Percentiles rank a stretch among this genome's conserved stretches.
These are phyloP conservation scores for Xeromyces bisporus DNA, from an alignment of 495 filamentous ascomycete species.

Conservation along the genomic window DNA sequence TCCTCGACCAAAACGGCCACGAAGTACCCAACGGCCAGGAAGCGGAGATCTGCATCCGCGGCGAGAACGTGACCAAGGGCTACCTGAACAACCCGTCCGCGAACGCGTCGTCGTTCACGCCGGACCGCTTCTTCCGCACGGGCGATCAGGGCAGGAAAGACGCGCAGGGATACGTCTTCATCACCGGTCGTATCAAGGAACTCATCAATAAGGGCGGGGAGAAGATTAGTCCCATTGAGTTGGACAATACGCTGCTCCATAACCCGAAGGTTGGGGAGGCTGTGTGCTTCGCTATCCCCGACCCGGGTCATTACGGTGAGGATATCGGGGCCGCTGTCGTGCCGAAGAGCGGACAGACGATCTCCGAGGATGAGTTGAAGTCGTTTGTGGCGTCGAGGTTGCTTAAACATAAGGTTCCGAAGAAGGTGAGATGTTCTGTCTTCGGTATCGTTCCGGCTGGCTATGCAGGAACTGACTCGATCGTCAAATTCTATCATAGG, in stretches of 20 bases:
- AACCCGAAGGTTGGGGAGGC: constrained; percentile 58
- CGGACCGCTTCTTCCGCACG: constrained; percentile 61
- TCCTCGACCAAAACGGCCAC: constrained; percentile 47
- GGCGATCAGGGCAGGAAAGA: constrained; percentile 70
- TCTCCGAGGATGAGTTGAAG: constrained; percentile 41
- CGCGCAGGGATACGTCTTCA: constrained; percentile 53
- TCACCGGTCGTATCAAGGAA: constrained; percentile 72
- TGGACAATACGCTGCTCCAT: constrained; percentile 59
- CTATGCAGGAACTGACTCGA: too few species aligned
- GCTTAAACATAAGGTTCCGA: constrained; percentile 74
- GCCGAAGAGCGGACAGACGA: constrained; percentile 39
- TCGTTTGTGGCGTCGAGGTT: constrained; percentile 47
- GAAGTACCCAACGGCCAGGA: constrained; percentile 45
- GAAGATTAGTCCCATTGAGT: constrained; percentile 69
- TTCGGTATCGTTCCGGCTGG: too few species aligned
- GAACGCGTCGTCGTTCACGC: constrained; percentile 51
- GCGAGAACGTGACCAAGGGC: constrained; percentile 65
- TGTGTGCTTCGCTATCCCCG: constrained; percentile 56
- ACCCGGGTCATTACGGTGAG: constrained; percentile 46
- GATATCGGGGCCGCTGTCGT: constrained; percentile 66
- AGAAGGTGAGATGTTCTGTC: constrained; percentile 54
- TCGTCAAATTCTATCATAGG: too few species aligned
- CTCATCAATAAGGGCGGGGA: constrained; percentile 73
- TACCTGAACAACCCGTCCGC: constrained; percentile 68
- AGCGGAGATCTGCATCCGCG: constrained; percentile 64